Percentiles rank a stretch among this genome's conserved stretches.
These are phyloP conservation scores for Colletotrichum sp. DNA, from an alignment of 2,329 filamentous ascomycete genomes.

Conservation along the genomic window DNA sequence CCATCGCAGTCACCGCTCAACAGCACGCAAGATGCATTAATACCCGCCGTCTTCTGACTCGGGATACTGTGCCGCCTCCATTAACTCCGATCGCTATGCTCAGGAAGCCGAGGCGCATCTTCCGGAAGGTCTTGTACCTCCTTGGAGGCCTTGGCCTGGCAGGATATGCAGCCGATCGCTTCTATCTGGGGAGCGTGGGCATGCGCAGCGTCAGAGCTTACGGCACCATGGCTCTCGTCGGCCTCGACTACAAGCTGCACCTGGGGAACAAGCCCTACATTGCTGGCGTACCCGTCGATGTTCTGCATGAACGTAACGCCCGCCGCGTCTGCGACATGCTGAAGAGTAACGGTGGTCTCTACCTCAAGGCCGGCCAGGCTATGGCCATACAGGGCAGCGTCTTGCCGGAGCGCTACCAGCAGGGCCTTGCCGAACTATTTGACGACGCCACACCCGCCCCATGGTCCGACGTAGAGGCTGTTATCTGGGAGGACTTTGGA, in stretches of 20 bases:
- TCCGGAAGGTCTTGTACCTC: neutral
- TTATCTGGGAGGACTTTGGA: constrained; percentile 67
- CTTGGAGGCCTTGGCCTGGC: neutral
- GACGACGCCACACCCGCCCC: constrained; percentile 73
- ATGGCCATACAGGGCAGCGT: constrained; percentile 75
- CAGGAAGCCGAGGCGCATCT: neutral
- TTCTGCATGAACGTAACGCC: constrained; percentile 67
- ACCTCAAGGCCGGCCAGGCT: constrained; percentile 74
- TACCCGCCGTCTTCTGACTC: neutral
- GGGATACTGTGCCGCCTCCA: neutral
- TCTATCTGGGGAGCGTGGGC: constrained; percentile 23
- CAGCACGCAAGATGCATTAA: neutral
- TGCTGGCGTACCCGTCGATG: constrained; percentile 25
- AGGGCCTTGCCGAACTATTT: constrained; percentile 73
- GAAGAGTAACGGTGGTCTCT: constrained; percentile 69
- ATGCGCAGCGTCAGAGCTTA: constrained; percentile 11
- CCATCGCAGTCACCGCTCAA: neutral
- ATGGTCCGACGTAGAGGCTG: constrained; percentile 67
- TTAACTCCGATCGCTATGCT: neutral
- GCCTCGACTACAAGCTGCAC: constrained; percentile 74
- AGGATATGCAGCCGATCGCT: neutral
- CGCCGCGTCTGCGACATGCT: constrained; percentile 67
- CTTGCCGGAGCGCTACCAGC: constrained; percentile 70
- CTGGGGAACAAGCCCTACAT: constrained; percentile 56
- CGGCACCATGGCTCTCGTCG: constrained; percentile 40